Base-by-base conservation (phyloP, 1,284 basidiomycete species). In the Mycosarcoma mackinlayi region DNA sequence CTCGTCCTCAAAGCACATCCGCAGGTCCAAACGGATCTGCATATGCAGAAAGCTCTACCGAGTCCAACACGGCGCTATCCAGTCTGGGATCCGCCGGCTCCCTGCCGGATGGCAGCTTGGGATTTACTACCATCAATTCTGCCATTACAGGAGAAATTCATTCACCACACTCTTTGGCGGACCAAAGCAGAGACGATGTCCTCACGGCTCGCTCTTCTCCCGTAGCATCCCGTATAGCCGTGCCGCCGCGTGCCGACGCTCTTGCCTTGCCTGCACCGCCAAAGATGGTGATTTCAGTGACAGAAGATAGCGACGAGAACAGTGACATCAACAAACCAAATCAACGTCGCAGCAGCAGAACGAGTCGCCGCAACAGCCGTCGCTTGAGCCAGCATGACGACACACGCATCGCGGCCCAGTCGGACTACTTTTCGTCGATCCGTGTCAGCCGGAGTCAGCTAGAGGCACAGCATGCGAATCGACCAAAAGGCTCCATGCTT, bases 41-140 rank as follows among this genome's bases (percentile, higher is more conserved):
- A 4, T 72, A 73, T 24, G 60, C 70, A 2, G 70, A 68, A 19
- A 73, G 70, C 53, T 73, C 60, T 13, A 73, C 70, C 21, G 70
- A 68, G 30, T 68, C 70, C 34, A 73, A 73, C 35, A 58, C 55
- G 4, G 56, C 65, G 13, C 34, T 67, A 18, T 73, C 70, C 6
- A 73, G 70, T 40, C 52, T 73, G 2, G 64, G 65, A 0, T 73
- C 70, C 4, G 60, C 61, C 4, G 65, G 48, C 6, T 73, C 60
- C 4, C 40, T 73, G 8, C 64, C 63, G 6, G 57, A 50, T 18
- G 70, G 70, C 10, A 73, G 70, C 27, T 31, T 73, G 28, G 70
- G 66, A 13, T 33, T 68, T 42, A 62, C 70, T 4, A 47, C 55
- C 18, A 72, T 72, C 61, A 70, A 70, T 24, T 58, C 67, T 10